phyloP scores from a whole-genome alignment of 2,329 filamentous ascomycete genomes.

The Fusarium virguliforme region DNA sequence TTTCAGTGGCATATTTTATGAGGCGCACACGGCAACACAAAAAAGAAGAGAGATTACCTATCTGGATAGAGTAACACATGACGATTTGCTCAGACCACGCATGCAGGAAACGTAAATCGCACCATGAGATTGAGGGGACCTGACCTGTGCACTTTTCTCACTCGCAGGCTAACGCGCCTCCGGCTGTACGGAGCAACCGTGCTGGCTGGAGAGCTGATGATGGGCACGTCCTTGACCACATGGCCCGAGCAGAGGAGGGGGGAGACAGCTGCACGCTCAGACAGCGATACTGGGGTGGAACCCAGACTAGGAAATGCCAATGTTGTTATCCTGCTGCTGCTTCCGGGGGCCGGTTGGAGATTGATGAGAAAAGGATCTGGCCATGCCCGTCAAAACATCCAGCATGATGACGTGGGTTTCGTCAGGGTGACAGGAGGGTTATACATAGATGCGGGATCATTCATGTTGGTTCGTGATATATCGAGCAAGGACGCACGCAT shows the following conservation, averaged over 20 bases:
- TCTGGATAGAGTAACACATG: constrained; percentile 40
- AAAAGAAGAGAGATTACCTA: constrained; percentile 31
- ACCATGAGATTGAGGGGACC: constrained; percentile 4
- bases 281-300: constrained; percentile 12
- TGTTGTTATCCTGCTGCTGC: neutral
- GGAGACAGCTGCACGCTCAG: constrained; percentile 3
- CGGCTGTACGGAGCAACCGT: constrained; percentile 2
- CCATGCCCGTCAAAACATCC: neutral
- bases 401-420: neutral
- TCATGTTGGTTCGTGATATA: constrained; percentile 6
- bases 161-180: neutral
- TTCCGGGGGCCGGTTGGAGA: constrained; percentile 9
- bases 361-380: constrained; percentile 15
- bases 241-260: constrained; percentile 27
- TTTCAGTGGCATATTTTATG: constrained; percentile 30
- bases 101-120: neutral
- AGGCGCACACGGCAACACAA: constrained; percentile 37
- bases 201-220: neutral
- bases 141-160: neutral
- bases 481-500: neutral
- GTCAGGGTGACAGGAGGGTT: neutral
- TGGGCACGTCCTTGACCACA: constrained; percentile 27
- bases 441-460: neutral
- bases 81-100: constrained; percentile 8
- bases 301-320: neutral